Base-by-base conservation (phyloP, 1,284 basidiomycete species). In the Phellinidium pouzarii region DNA sequence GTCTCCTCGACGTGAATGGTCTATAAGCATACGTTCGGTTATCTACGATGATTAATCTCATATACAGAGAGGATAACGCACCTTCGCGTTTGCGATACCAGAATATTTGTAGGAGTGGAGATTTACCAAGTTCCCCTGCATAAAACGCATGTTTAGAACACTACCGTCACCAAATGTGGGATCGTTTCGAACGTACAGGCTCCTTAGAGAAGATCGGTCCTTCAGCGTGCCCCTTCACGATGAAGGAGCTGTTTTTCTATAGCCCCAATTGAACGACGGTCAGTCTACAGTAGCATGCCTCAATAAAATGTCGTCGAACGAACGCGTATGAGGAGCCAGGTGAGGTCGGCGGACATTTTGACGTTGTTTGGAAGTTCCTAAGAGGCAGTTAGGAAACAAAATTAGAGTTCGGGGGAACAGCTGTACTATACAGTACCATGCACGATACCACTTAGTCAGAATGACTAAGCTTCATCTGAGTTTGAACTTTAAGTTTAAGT, bases 281-380 rank as follows among this genome's bases (percentile, higher is more conserved):
- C 37, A 50, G 26, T 26, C 27, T 23, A 34, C 45, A 7, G 22
- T n/a, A 26, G 29, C 11, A 20, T 4, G 19, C 34, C 12, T 9
- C 11, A 22, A n/a, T 17, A 48, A 38, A 23, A n/a, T 31, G 3
- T 12, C 3, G 14, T 20, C 17, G 47, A n/a, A 80, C 85, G 65
- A 64, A 90, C 87, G 65, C 91, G 88, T 71, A 93, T 69, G 61
- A 94, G 85, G 68, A 91, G 82, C 91, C 91, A 94, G 75, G 91
- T 78, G 69, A 94, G 87, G 71, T 94, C 91, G 73, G 70, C 65
- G 62, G 87, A 87, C 84, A 87, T 87, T 65, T 72, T 79, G 45
- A 71, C n/a, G 42, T 25, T 14, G 22, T 20, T 27, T 5, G 31
- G 9, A 23, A 17, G 8, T 20, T 20, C 19, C n/a, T 7, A 7